Conservation (phyloP, 2,329 filamentous ascomycete genomes). For the Ascochyta pisi region DNA sequence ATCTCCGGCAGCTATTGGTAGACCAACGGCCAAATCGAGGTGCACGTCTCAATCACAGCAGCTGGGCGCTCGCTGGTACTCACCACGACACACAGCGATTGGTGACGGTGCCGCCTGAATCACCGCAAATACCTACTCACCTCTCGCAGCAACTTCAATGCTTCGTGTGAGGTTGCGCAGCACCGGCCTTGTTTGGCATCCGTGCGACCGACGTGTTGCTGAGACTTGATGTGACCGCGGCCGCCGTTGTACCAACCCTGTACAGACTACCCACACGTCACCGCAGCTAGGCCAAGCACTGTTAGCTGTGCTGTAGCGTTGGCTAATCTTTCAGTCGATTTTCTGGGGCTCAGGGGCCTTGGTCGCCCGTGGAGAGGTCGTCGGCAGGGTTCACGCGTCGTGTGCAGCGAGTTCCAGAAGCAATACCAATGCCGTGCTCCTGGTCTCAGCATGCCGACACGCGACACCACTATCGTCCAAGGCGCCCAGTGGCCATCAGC, state of each 20-base stretch:
- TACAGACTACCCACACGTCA: constrained; percentile 6
- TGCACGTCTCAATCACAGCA: constrained; percentile 12
- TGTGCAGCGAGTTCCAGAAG: constrained; percentile 8
- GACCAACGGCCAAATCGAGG: constrained; percentile 5
- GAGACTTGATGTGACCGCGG: no score
- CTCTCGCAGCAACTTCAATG: neutral
- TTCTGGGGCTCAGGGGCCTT: constrained; percentile 3
- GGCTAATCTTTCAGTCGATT: neutral
- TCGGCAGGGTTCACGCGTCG: neutral
- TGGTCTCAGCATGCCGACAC: constrained; percentile 5
- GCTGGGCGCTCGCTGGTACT: constrained; percentile 5
- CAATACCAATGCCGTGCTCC: constrained; percentile 8
- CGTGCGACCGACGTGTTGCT: neutral
- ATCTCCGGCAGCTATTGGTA: constrained; percentile 3
- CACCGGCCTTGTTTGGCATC: neutral
- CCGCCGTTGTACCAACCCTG: constrained; percentile 13
- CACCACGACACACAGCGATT: neutral
- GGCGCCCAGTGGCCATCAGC: constrained; percentile 12
- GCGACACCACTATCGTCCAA: neutral
- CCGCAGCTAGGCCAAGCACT: constrained; percentile 5
- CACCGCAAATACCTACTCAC: constrained; percentile 1
- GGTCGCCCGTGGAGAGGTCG: constrained; percentile 1
- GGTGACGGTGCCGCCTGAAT: constrained; percentile 2
- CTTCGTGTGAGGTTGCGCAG: constrained; percentile 1
- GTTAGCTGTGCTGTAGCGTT: neutral